Conservation (phyloP, 139 green algal genomes). For the Nannochloris sp. region DNA sequence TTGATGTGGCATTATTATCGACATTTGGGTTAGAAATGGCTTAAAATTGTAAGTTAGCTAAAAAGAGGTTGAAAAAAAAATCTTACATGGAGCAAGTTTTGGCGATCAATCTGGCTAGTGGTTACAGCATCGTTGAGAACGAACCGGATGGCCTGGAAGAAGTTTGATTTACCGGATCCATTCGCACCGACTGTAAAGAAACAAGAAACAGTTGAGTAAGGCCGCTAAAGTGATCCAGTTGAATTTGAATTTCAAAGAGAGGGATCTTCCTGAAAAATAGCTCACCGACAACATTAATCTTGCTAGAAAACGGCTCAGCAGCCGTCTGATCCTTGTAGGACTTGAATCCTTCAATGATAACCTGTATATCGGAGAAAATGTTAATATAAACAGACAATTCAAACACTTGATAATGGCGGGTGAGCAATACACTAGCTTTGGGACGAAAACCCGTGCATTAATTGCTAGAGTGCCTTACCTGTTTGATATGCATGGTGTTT, state of each 20-base stretch:
- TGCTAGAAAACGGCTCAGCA: conserved; percentile 76
- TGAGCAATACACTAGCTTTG: not conserved
- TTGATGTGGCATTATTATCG: not conserved
- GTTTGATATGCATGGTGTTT: conserved; percentile 60
- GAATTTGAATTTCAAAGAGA: not conserved
- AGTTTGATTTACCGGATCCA: conserved; percentile 98
- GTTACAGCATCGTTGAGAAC: conserved; percentile 87
- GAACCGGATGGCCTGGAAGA: conserved; percentile 98
- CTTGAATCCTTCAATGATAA: conserved; percentile 97
- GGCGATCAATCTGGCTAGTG: conserved; percentile 37
- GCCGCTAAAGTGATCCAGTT: not conserved
- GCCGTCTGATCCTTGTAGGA: conserved; percentile 93
- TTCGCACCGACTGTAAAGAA: conserved; percentile 86
- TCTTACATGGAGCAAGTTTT: conserved; percentile 89
- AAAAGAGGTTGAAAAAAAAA: not conserved
- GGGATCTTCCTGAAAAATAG: not conserved
- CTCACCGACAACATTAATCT: conserved; percentile 89
- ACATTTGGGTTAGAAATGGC: not conserved
- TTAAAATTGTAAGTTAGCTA: not conserved
- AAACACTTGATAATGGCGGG: no score
- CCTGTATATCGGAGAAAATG: conserved; percentile 36
- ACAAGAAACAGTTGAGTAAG: not conserved
- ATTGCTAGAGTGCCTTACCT: conserved; percentile 21
- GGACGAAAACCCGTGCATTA: not conserved
- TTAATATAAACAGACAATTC: not conserved